phyloP scores from a whole-genome alignment of 495 filamentous ascomycete species.

The Aspergillus biplanus region DNA sequence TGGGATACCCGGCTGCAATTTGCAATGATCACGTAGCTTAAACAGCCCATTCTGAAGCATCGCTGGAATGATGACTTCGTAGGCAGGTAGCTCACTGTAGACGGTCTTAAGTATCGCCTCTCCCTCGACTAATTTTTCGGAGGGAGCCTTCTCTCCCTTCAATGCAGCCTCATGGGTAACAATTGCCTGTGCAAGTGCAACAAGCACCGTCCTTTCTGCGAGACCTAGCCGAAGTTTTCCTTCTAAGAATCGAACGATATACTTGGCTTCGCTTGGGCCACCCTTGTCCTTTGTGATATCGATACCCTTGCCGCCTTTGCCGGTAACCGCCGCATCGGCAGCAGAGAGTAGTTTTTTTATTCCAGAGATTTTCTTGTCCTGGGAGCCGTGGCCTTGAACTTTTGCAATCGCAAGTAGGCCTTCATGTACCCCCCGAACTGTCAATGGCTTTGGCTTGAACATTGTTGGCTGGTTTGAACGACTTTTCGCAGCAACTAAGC shows the following conservation, averaged over 20 bases:
- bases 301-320: conserved; percentile 68
- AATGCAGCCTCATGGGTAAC: conserved; percentile 76
- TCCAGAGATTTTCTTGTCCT: conserved; percentile 85
- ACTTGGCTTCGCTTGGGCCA: conserved; percentile 93
- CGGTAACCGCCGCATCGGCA: conserved; percentile 71
- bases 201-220: conserved; percentile 89
- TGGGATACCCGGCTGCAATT: conserved; percentile 89
- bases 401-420: conserved; percentile 88
- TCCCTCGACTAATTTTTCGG: conserved; percentile 76
- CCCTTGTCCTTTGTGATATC: conserved; percentile 94
- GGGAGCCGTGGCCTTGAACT: conserved; percentile 81
- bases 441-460: conserved; percentile 94
- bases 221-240: conserved; percentile 90
- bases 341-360: conserved; percentile 94
- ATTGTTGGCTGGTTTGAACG: conserved; percentile 92
- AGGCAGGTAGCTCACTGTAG: conserved; percentile 92
- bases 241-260: conserved; percentile 87
- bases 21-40: conserved; percentile 81
- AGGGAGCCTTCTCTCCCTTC: conserved; percentile 67
- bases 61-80: conserved; percentile 90
- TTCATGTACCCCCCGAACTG: conserved; percentile 83
- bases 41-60: conserved; percentile 86
- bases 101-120: conserved; percentile 86
- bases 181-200: conserved; percentile 85
- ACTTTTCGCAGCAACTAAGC: conserved; percentile 92